phyloP scores from a whole-genome alignment of 2,329 filamentous ascomycete genomes.

The Cordyceps fumosorosea region DNA sequence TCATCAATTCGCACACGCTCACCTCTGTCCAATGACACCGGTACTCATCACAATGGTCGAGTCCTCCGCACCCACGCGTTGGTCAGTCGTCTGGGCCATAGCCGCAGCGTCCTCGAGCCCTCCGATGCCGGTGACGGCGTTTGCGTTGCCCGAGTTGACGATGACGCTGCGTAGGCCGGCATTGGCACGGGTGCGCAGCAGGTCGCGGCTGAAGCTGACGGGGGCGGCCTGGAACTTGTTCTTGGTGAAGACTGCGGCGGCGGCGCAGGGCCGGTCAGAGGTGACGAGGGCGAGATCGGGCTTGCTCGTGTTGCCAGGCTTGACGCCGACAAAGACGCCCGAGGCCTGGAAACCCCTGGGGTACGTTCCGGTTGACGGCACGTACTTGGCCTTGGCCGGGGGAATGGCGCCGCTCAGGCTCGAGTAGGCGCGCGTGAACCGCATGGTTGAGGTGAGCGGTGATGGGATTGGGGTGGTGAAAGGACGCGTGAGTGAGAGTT shows the following conservation, averaged over 20 bases:
- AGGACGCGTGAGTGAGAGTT: neutral
- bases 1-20: constrained; percentile 17
- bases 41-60: constrained; percentile 96
- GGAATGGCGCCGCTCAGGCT: constrained; percentile 45
- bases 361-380: constrained; percentile 78
- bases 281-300: constrained; percentile 85
- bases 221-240: constrained; percentile 98
- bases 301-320: constrained; percentile 83
- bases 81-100: constrained; percentile 77
- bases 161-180: constrained; percentile 72
- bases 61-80: constrained; percentile 42
- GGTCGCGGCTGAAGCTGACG: constrained; percentile 73
- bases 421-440: constrained; percentile 29
- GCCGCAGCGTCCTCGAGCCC: constrained; percentile 79
- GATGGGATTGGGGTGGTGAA: constrained; percentile 10
- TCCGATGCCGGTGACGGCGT: constrained; percentile 88
- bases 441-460: constrained; percentile 22
- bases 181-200: constrained; percentile 61
- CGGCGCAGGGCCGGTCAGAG: constrained; percentile 79
- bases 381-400: constrained; percentile 79
- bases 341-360: constrained; percentile 84
- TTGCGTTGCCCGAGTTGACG: constrained; percentile 93
- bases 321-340: constrained; percentile 87
- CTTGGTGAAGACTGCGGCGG: constrained; percentile 90
- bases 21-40: constrained; percentile 92